A percentile compares a stretch with the other conserved stretches of the same genome.
These are phyloP conservation scores for Trichoderma citrinoviride DNA, from an alignment of 2,329 filamentous ascomycete species.

Conservation along the genomic window DNA sequence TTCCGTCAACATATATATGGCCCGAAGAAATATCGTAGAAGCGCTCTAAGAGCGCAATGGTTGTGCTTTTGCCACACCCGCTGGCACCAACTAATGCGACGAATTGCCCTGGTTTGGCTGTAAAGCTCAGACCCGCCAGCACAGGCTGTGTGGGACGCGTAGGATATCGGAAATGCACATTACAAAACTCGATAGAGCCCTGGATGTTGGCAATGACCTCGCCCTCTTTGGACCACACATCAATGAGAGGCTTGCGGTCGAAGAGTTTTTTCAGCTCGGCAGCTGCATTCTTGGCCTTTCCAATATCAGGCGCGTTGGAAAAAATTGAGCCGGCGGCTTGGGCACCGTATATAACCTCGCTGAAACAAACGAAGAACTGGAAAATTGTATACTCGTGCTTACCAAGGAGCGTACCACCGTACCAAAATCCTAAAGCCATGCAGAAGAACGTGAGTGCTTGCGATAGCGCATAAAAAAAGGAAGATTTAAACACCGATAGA, in stretches of 20 bases:
- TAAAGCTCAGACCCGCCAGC: constrained; percentile 53
- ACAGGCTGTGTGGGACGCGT: constrained; percentile 39
- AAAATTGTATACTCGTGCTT: constrained; percentile 1
- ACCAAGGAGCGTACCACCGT: background rate
- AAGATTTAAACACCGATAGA: background rate
- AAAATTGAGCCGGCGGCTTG: background rate
- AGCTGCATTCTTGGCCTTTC: background rate
- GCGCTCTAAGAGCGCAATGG: constrained; percentile 32
- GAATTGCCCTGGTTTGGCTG: constrained; percentile 59
- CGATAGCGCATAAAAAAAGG: background rate
- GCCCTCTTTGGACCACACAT: background rate
- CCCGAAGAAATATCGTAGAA: constrained; percentile 27
- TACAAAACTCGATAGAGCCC: constrained; percentile 45
- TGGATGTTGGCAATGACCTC: background rate
- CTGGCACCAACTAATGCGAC: constrained; percentile 70
- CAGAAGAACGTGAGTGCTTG: background rate
- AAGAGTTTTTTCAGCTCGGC: background rate
- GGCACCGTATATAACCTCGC: background rate
- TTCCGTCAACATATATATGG: background rate
- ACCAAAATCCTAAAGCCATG: constrained; percentile 7
- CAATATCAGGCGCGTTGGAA: background rate
- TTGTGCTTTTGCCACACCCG: constrained; percentile 46
- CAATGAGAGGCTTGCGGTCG: background rate
- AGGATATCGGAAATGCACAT: constrained; percentile 66
- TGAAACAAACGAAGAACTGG: background rate